Evolutionary conservation across 805 yeast genomes (phyloP), one percentile per base, ranked within the genome.

Genomic region (Zygosaccharomyces bailii): DNA sequence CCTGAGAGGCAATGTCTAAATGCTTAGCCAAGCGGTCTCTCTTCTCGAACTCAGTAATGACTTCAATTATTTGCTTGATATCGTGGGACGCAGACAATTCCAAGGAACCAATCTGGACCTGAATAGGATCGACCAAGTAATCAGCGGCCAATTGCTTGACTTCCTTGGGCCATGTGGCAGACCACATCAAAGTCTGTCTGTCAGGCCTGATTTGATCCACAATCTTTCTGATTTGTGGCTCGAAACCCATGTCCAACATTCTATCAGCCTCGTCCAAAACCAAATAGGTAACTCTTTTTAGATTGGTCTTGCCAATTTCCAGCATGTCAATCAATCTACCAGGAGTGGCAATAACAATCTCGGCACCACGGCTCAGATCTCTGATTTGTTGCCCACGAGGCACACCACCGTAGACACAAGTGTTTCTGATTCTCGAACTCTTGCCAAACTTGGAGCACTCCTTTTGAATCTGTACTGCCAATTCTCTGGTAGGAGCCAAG

Each of bases 161-260:
- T 70, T 88, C 95, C 78, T 90, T 91, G 61, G 99, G 99, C 99
- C 99, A 93, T 45, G 99, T 93, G 57, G 99, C 99, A 51, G 98
- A 91, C 98, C 98, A 93, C 97, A 93, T 88, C 60, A 91, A 78
- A 50, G 99, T 93, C 75, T 93, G 99, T 78, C 98, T 89, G 70
- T 93, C 99, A 51, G 99, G 99, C 76, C 99, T 86, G 67, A 93
- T 93, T 78, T 91, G 98, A 60, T 84, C 90, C 56, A 93, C 91
- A 70, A 93, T 93, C 74, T 91, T 91, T 78, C 99, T 84, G 70
- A 93, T 93, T 79, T 91, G 98, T 57, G 98, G 98, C 77, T 93
- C 99, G 70, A 93, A 93, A 69, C 99, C 99, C 99, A 93, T 93
- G 76, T 93, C 99, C 73, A 93, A 81, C 99, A 93, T 93, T 78